Evolutionary conservation across 441 rosid genomes (phyloP).

Genomic region (Gossypium schwendimanii): DNA sequence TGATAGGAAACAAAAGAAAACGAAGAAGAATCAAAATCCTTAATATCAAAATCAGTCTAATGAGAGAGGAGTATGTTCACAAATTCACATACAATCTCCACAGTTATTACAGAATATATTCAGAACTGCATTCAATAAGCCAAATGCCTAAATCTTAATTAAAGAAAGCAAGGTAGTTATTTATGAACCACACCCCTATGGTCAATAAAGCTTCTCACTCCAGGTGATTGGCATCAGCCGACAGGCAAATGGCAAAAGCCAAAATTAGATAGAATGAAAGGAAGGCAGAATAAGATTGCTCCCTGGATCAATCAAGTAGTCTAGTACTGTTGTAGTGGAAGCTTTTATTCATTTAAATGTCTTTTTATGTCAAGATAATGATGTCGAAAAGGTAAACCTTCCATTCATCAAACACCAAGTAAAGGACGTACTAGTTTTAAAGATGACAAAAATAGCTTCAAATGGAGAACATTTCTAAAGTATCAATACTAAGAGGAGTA

Average conservation of each 20-base stretch:
- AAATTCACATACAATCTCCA: neutral
- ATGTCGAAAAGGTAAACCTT: neutral
- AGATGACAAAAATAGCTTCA: slow-evolving; percentile 1
- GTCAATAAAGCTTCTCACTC: neutral
- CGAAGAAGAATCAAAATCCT: slow-evolving; percentile 1
- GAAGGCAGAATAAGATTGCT: neutral
- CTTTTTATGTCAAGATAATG: neutral
- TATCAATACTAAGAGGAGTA: neutral
- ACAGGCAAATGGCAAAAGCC: neutral
- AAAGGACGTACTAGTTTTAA: neutral
- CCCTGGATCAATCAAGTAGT: neutral
- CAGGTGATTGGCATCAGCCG: neutral
- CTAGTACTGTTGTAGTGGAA: neutral
- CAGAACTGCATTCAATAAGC: neutral
- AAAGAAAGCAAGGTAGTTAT: neutral
- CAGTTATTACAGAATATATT: neutral
- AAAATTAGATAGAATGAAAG: neutral
- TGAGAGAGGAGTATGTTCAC: neutral
- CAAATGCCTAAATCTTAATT: neutral
- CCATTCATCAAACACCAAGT: neutral
- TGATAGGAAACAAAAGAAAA: neutral
- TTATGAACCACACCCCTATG: neutral
- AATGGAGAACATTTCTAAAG: neutral
- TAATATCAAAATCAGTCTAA: neutral
- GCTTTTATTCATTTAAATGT: neutral